A percentile compares a stretch with the other conserved stretches of the same genome.
These are phyloP conservation scores for Arctium minus DNA, from an alignment of 129 eudicot genomes.

Conservation along the genomic window DNA sequence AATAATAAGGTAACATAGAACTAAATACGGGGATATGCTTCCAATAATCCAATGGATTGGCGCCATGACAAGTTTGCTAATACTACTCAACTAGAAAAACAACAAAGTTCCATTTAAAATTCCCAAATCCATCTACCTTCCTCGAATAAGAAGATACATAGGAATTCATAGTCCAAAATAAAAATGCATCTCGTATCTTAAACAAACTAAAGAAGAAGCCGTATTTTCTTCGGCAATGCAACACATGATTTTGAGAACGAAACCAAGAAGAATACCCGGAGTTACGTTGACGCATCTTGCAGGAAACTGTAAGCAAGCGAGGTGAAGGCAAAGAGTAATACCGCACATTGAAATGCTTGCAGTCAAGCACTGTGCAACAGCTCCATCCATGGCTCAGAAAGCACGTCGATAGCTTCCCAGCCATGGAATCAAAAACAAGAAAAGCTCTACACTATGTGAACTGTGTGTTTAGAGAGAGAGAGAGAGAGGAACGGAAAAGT, in stretches of 20 bases:
- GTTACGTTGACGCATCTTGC: conserved; percentile 63
- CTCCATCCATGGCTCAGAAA: conserved; percentile 49
- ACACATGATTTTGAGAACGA: neutral
- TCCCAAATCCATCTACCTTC: neutral
- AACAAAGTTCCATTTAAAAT: neutral
- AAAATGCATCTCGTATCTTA: neutral
- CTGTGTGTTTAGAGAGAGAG: neutral
- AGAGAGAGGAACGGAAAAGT: neutral
- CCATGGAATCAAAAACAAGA: conserved; percentile 39
- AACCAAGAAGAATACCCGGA: conserved; percentile 41
- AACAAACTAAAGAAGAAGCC: neutral
- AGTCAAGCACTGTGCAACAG: conserved; percentile 17
- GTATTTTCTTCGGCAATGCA: neutral
- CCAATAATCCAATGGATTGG: neutral
- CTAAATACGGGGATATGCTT: neutral
- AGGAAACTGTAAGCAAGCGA: conserved; percentile 45
- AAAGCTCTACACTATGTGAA: neutral
- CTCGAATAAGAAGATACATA: neutral
- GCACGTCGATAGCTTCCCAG: conserved; percentile 54
- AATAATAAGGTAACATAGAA: neutral
- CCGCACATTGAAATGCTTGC: conserved; percentile 32
- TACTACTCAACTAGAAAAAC: neutral
- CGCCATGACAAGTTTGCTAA: neutral
- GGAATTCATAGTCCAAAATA: neutral
- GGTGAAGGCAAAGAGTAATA: conserved; percentile 41